These are phyloP conservation scores for Zasmidium angulare DNA, from an alignment of 2,329 filamentous ascomycete genomes.

Conservation along the genomic window DNA sequence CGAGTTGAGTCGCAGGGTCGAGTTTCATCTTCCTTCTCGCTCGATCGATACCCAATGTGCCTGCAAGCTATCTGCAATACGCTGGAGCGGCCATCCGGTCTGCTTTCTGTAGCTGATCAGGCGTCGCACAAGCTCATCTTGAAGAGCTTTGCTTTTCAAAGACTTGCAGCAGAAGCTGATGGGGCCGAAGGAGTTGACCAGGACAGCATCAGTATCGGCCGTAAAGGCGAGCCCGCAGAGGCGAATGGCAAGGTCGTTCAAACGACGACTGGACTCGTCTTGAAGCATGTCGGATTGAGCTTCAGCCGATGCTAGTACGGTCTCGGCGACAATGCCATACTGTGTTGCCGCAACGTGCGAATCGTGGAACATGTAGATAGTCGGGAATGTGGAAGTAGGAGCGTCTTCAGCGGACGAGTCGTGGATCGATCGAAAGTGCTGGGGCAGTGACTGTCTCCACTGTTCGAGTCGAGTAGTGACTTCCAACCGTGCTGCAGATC, in stretches of 20 bases:
- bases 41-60: not conserved
- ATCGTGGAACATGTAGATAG: constrained; percentile 5
- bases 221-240: constrained; percentile 13
- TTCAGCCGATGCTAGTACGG: not conserved
- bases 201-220: not conserved
- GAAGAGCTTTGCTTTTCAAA: not conserved
- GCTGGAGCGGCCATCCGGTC: constrained; percentile 11
- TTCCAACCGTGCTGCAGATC: not conserved
- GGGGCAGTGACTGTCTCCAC: not conserved
- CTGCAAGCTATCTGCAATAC: constrained; percentile 3
- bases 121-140: constrained; percentile 9
- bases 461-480: not conserved
- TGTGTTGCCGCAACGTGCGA: constrained; percentile 5
- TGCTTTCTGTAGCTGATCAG: constrained; percentile 1
- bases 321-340: constrained; percentile 6
- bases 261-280: not conserved
- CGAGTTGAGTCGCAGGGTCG: not conserved
- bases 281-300: too few relatives aligned
- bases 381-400: not conserved
- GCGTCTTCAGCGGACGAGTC: not conserved
- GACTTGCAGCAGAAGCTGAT: constrained; percentile 8
- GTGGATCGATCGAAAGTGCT: not conserved
- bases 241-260: not conserved
- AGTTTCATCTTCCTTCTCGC: not conserved
- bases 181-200: constrained; percentile 17